Conservation (phyloP, 83 land plant genomes). For the Picea abies region DNA sequence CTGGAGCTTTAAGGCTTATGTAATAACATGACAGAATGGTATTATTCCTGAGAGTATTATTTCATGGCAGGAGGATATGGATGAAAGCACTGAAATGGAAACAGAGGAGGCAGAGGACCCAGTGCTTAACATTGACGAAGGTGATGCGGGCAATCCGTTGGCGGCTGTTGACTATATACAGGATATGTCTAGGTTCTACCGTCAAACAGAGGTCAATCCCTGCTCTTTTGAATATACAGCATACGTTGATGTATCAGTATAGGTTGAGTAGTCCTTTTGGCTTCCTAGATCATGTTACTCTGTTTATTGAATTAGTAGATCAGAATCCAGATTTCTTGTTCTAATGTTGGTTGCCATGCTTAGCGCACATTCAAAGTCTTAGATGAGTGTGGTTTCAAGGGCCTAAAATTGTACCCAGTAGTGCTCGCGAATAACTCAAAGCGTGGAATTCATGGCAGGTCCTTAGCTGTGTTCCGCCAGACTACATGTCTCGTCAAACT, state of each 20-base stretch:
- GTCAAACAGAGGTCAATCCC: constrained; percentile 14
- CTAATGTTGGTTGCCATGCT: background rate
- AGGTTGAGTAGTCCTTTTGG: background rate
- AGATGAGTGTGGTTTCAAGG: too few relatives aligned
- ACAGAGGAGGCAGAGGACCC: constrained; percentile 16
- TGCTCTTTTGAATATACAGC: background rate
- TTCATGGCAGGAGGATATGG: constrained; percentile 1
- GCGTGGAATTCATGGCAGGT: constrained; percentile 25
- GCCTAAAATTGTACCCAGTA: too few relatives aligned
- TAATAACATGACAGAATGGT: background rate
- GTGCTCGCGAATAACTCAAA: too few relatives aligned
- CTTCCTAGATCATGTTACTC: background rate
- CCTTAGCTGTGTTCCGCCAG: constrained; percentile 60
- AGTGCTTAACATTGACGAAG: constrained; percentile 16
- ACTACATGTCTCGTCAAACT: constrained; percentile 69
- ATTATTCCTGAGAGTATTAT: background rate
- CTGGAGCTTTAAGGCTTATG: too few relatives aligned
- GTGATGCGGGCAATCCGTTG: constrained; percentile 13
- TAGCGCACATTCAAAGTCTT: too few relatives aligned
- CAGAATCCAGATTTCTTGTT: background rate
- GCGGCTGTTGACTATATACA: constrained; percentile 17
- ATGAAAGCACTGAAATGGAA: constrained; percentile 15
- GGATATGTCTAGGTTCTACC: constrained; percentile 17
- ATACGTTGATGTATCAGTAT: background rate
- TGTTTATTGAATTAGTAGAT: background rate